Evolutionary conservation across 495 filamentous ascomycete species (phyloP).

Genomic region (Cercophora scortea): DNA sequence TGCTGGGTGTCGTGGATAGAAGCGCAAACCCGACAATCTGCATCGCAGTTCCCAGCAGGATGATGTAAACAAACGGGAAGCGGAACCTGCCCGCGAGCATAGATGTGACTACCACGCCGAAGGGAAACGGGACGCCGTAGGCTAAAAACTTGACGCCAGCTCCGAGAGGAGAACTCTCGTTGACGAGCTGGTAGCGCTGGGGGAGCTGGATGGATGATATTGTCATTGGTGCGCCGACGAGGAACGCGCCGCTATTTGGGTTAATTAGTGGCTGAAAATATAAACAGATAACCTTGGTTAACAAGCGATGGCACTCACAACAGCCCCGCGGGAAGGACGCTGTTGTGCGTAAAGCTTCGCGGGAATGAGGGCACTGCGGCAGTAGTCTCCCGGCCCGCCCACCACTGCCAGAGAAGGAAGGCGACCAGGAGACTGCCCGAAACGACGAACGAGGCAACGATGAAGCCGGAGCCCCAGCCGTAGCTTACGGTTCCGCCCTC

Average conservation of each 20-base stretch:
- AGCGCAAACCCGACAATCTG: conserved; percentile 2
- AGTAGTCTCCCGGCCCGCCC: not conserved
- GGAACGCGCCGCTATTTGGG: not conserved
- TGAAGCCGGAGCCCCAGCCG: conserved; percentile 36
- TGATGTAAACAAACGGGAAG: conserved; percentile 1
- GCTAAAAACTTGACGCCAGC: conserved; percentile 2
- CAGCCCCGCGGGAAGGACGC: not conserved
- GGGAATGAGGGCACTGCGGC: not conserved
- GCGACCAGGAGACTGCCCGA: conserved; percentile 40
- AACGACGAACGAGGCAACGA: conserved; percentile 43
- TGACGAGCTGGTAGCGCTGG: conserved; percentile 4
- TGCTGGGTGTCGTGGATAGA: not conserved
- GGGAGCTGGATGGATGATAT: conserved; percentile 3
- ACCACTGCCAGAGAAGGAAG: conserved; percentile 16
- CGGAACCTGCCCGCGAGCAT: not conserved
- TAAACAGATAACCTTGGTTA: not conserved
- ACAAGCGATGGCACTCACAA: not conserved
- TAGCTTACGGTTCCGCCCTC: conserved; percentile 46
- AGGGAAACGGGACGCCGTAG: not conserved
- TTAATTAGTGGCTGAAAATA: not conserved
- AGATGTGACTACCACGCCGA: not conserved
- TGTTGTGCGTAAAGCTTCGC: not conserved
- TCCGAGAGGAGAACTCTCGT: not conserved
- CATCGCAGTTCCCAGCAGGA: not conserved
- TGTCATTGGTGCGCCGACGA: conserved; percentile 2